These are phyloP conservation scores for Leccinum fuscescens DNA, from an alignment of 1,284 basidiomycete species.

Conservation along the genomic window DNA sequence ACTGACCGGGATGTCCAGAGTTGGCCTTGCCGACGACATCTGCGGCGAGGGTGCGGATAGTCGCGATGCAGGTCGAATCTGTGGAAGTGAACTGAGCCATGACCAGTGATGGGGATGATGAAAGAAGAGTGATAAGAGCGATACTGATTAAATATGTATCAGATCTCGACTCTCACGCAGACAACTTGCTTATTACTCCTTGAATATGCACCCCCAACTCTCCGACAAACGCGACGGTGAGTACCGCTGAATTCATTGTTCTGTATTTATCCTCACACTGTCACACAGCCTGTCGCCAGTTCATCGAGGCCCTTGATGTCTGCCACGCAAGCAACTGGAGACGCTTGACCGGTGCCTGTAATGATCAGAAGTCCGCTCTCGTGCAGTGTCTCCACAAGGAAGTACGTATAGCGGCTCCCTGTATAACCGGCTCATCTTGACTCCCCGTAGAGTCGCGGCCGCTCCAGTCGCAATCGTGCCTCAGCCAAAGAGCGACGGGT, in stretches of 20 bases:
- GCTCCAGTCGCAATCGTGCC: slow-evolving; percentile 70
- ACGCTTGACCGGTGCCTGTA: slow-evolving; percentile 70
- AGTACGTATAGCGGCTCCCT: slow-evolving; percentile 43
- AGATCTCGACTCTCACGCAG: slow-evolving; percentile 11
- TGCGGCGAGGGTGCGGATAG: slow-evolving; percentile 70
- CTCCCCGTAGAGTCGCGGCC: slow-evolving; percentile 55
- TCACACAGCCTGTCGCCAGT: slow-evolving; percentile 61
- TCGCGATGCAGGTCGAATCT: slow-evolving; percentile 63
- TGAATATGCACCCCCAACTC: slow-evolving; percentile 67
- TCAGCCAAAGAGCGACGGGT: slow-evolving; percentile 57
- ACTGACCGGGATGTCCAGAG: slow-evolving; percentile 84
- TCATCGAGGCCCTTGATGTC: slow-evolving; percentile 68
- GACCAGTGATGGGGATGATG: slow-evolving; percentile 23
- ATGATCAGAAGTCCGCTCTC: slow-evolving; percentile 66
- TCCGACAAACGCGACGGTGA: slow-evolving; percentile 68
- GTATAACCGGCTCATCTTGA: background rate
- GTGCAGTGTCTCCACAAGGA: slow-evolving; percentile 76
- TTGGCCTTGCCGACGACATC: slow-evolving; percentile 81
- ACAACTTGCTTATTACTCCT: slow-evolving; percentile 4
- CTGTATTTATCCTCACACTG: slow-evolving; percentile 3
- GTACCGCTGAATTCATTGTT: slow-evolving; percentile 14
- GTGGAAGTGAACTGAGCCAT: slow-evolving; percentile 48
- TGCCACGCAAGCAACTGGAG: slow-evolving; percentile 64
- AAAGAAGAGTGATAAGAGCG: background rate
- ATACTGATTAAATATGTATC: background rate